Evolutionary conservation across 2,329 filamentous ascomycete species (phyloP).

Genomic region (Metarhizium album): DNA sequence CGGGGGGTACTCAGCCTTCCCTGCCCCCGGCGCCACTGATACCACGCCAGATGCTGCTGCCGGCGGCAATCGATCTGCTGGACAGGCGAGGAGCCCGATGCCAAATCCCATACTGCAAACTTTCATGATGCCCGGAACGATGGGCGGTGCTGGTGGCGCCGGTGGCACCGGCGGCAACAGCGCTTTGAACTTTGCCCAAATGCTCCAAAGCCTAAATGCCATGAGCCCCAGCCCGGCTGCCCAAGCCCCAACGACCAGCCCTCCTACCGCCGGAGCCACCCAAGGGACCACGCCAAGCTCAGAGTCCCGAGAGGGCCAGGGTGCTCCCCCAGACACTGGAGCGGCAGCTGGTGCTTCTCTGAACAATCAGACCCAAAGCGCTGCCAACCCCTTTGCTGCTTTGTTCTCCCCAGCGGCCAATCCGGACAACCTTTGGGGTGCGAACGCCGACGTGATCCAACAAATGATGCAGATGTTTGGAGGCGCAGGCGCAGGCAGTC

Average conservation of each 20-base stretch:
- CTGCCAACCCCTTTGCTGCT: slow-evolving; percentile 55
- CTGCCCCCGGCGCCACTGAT: slow-evolving; percentile 85
- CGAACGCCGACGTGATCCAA: slow-evolving; percentile 45
- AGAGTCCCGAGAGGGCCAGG: slow-evolving; percentile 15
- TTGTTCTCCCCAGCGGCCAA: slow-evolving; percentile 38
- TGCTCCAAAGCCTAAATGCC: slow-evolving; percentile 17
- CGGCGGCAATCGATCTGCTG: slow-evolving; percentile 20
- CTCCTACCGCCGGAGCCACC: not conserved
- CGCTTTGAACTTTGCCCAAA: slow-evolving; percentile 15
- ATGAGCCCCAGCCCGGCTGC: slow-evolving; percentile 25
- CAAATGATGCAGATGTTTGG: slow-evolving; percentile 41
- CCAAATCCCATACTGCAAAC: slow-evolving; percentile 35
- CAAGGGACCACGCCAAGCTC: slow-evolving; percentile 18
- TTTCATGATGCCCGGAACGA: slow-evolving; percentile 17
- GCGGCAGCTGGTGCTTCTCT: slow-evolving; percentile 14
- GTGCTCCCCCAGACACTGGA: slow-evolving; percentile 12
- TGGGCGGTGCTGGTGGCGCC: slow-evolving; percentile 10
- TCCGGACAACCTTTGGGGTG: slow-evolving; percentile 30
- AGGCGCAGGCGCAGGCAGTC: slow-evolving; percentile 17
- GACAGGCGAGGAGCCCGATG: slow-evolving; percentile 10
- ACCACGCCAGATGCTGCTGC: slow-evolving; percentile 53
- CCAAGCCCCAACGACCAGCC: slow-evolving; percentile 10
- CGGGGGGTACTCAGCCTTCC: slow-evolving; percentile 54
- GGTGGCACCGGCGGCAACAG: slow-evolving; percentile 6
- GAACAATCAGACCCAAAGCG: slow-evolving; percentile 24